These are phyloP conservation scores for Penicillium angulare DNA, from an alignment of 495 filamentous ascomycete genomes.

Conservation along the genomic window DNA sequence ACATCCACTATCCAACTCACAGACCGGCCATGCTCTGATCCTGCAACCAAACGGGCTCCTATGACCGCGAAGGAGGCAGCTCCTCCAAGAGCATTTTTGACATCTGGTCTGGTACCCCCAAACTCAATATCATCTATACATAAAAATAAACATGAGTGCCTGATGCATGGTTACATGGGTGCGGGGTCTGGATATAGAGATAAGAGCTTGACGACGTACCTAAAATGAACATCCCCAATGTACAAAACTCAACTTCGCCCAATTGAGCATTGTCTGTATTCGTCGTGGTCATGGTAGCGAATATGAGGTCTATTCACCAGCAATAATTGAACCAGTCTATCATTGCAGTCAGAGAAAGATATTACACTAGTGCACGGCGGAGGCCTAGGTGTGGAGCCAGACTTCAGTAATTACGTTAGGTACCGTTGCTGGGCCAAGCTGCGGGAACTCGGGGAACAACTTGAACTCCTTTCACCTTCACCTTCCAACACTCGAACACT, in stretches of 20 bases:
- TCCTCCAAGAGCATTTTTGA: conserved; percentile 75
- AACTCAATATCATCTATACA: conserved; percentile 86
- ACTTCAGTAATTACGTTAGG: not conserved
- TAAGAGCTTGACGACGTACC: conserved; percentile 50
- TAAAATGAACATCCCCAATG: conserved; percentile 94
- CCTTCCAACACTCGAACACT: conserved; percentile 3
- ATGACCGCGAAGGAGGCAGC: conserved; percentile 83
- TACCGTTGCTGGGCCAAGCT: conserved; percentile 21
- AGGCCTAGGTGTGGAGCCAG: conserved; percentile 6
- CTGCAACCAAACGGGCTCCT: conserved; percentile 83
- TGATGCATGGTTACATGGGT: conserved; percentile 10
- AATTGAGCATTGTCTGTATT: not conserved
- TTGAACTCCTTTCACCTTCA: conserved; percentile 4
- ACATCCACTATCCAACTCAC: conserved; percentile 91
- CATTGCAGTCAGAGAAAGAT: conserved; percentile 1
- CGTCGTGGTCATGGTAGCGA: conserved; percentile 12
- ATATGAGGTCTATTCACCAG: not conserved
- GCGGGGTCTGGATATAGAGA: conserved; percentile 4
- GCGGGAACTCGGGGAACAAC: conserved; percentile 20
- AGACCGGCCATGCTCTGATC: conserved; percentile 38
- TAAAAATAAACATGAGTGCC: conserved; percentile 14
- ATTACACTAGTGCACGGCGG: not conserved
- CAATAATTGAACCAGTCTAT: conserved; percentile 1
- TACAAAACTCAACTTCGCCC: conserved; percentile 69
- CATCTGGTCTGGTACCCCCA: conserved; percentile 50